Evolutionary conservation across 306 rosid species (phyloP).

Genomic region (Fagus sylvatica): DNA sequence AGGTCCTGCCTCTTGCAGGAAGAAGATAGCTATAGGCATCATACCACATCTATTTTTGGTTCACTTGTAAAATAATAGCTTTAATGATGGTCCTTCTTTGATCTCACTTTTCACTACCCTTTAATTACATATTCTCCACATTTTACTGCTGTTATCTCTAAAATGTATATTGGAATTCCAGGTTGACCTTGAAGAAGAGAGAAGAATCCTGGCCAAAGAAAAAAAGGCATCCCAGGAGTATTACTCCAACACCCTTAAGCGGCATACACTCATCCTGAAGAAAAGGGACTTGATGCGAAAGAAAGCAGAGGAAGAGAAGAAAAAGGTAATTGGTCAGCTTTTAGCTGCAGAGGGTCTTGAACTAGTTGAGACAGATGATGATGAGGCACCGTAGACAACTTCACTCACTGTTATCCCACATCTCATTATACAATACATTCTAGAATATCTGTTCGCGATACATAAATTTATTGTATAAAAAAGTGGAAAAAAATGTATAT

Average conservation of each 20-base stretch:
- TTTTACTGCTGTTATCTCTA: slow-evolving; percentile 26
- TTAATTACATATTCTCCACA: slow-evolving; percentile 10
- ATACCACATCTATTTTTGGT: not conserved
- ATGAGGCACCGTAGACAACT: slow-evolving; percentile 40
- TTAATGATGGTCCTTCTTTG: not conserved
- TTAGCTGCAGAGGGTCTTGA: slow-evolving; percentile 95
- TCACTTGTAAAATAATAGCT: not conserved
- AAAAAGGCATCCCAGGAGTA: slow-evolving; percentile 76
- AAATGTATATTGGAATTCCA: slow-evolving; percentile 34
- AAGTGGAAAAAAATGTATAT: slow-evolving; percentile 33
- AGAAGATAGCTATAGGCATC: not conserved
- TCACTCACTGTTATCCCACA: slow-evolving; percentile 15
- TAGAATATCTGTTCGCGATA: slow-evolving; percentile 14
- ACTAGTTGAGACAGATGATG: slow-evolving; percentile 71
- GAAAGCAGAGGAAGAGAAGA: slow-evolving; percentile 81
- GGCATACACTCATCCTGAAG: slow-evolving; percentile 78
- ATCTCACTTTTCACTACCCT: not conserved
- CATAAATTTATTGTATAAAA: slow-evolving; percentile 22
- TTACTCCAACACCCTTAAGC: slow-evolving; percentile 71
- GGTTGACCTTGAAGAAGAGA: slow-evolving; percentile 88
- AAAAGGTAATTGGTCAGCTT: slow-evolving; percentile 56
- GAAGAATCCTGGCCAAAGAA: slow-evolving; percentile 79
- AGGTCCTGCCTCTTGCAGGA: too few relatives aligned
- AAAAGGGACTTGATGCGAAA: slow-evolving; percentile 81
- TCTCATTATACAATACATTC: slow-evolving; percentile 27